Percentiles rank a stretch among this genome's conserved stretches.
These are phyloP conservation scores for Claviceps quebecensis DNA, from an alignment of 2,329 filamentous ascomycete species.

Conservation along the genomic window DNA sequence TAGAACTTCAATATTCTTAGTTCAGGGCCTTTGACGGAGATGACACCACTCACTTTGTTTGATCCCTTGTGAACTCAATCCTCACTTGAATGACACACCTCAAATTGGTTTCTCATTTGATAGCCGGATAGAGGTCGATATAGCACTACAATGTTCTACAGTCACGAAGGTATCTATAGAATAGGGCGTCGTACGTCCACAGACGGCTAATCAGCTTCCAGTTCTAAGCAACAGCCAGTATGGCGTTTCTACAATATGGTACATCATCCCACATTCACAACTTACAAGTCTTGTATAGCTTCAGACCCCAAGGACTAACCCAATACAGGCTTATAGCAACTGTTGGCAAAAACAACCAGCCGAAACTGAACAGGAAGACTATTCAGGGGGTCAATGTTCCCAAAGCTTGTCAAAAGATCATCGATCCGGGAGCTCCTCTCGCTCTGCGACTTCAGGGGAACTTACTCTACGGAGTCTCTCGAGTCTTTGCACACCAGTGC, in stretches of 20 bases:
- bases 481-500: constrained; percentile 79
- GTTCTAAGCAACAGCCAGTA: constrained; percentile 76
- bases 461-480: constrained; percentile 71
- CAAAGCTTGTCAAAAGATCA: constrained; percentile 80
- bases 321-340: constrained; percentile 73
- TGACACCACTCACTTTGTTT: neutral
- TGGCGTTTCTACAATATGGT: constrained; percentile 94
- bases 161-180: constrained; percentile 59
- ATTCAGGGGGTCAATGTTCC: constrained; percentile 79
- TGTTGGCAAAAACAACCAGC: constrained; percentile 58
- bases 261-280: constrained; percentile 19
- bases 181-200: neutral
- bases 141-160: constrained; percentile 66
- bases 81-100: neutral
- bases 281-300: no score
- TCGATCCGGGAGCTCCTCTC: constrained; percentile 67
- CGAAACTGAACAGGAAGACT: constrained; percentile 67
- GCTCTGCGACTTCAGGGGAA: constrained; percentile 82
- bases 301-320: neutral
- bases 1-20: no score
- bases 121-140: neutral
- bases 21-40: no score
- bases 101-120: neutral
- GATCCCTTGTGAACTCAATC: neutral
- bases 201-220: constrained; percentile 20